Evolutionary conservation across 176 grass and related monocot species (phyloP).

Genomic region (Alopecurus myosuroides): DNA sequence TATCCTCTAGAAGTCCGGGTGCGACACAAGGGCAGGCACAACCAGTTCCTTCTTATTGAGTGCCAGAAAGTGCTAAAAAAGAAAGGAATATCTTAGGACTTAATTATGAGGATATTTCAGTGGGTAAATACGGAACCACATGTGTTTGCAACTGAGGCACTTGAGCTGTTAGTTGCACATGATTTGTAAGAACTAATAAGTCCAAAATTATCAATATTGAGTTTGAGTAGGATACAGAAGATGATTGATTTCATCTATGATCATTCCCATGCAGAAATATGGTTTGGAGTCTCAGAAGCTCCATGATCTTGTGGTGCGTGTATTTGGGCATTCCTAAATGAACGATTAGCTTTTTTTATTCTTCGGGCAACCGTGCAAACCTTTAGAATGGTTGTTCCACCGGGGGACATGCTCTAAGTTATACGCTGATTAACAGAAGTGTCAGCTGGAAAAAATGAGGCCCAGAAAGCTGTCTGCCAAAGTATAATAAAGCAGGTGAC

Average conservation of each 20-base stretch:
- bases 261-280: background rate
- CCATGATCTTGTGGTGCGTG: background rate
- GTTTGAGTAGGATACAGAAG: background rate
- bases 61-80: background rate
- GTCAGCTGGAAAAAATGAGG: too few species aligned
- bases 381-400: too few species aligned
- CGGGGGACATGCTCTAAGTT: too few species aligned
- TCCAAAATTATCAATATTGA: background rate
- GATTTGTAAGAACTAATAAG: background rate
- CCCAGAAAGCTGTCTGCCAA: too few species aligned
- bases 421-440: too few species aligned
- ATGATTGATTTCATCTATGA: background rate
- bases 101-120: background rate
- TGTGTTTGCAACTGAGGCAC: background rate
- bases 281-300: background rate
- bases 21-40: constrained; percentile 40
- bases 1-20: too few species aligned
- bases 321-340: constrained; percentile 1
- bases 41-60: background rate
- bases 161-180: background rate
- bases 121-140: background rate
- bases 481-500: too few species aligned
- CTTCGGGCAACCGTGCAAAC: background rate
- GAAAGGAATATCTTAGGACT: background rate
- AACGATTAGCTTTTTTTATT: background rate